Percentiles rank a stretch among this genome's conserved stretches.
Evolutionary conservation across 257 asterid genomes (phyloP).

Genomic region (Penstemon davidsonii): DNA sequence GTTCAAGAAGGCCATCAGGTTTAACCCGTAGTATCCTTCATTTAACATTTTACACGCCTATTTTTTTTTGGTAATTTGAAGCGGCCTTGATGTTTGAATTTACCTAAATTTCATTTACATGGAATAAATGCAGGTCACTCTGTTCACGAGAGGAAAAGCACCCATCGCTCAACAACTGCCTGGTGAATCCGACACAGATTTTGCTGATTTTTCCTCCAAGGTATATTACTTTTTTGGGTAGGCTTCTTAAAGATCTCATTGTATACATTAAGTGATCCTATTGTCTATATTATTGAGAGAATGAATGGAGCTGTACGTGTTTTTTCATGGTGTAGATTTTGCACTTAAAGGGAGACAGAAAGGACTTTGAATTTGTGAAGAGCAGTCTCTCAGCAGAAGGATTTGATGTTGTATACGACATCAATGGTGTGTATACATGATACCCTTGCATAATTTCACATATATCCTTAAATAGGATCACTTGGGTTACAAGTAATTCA

Average conservation of each 20-base stretch:
- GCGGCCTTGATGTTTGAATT: neutral
- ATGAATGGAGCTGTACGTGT: neutral
- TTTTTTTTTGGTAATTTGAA: neutral
- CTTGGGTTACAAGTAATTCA: too few species aligned
- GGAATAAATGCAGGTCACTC: conserved; percentile 67
- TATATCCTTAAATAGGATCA: neutral
- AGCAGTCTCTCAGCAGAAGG: conserved; percentile 90
- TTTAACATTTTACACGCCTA: neutral
- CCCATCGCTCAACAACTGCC: conserved; percentile 92
- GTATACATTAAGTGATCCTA: neutral
- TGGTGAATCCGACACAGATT: conserved; percentile 79
- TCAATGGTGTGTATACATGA: conserved; percentile 60
- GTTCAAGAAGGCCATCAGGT: conserved; percentile 99
- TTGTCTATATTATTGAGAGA: neutral
- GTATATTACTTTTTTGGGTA: conserved; percentile 33
- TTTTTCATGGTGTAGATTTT: conserved; percentile 49
- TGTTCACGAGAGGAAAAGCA: conserved; percentile 96
- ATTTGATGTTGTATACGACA: conserved; percentile 88
- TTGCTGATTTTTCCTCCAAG: conserved; percentile 73
- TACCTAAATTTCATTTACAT: neutral
- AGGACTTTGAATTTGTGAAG: conserved; percentile 86
- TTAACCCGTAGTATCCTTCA: neutral
- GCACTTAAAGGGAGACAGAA: conserved; percentile 94
- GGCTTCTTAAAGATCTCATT: neutral
- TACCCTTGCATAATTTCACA: neutral